Conservation (phyloP, 192 early-diverging fungal genomes). For the Haplosporangium gracile region DNA sequence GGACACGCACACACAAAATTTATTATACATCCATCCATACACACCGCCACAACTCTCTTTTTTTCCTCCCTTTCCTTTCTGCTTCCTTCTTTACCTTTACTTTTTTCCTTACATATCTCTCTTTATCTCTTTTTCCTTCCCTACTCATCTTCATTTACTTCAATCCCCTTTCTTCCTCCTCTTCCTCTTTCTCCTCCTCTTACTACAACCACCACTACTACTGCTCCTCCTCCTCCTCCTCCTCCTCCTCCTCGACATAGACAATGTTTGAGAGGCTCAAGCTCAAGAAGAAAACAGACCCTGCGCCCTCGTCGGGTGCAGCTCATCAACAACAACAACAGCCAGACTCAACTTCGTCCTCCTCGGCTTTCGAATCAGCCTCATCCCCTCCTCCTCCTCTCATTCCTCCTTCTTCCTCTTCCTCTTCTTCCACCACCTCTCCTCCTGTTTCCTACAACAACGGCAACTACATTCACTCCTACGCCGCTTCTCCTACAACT, state of each 20-base stretch:
- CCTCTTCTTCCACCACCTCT: background rate
- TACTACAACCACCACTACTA: background rate
- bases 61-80: background rate
- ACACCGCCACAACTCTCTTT: slow-evolving; percentile 4
- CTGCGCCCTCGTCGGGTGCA: background rate
- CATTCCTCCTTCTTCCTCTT: slow-evolving; percentile 9
- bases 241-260: background rate
- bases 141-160: background rate
- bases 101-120: background rate
- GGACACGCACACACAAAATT: background rate
- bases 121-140: background rate
- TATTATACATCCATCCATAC: background rate
- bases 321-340: background rate
- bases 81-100: background rate
- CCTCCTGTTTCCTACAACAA: background rate
- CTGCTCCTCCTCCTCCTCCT: background rate
- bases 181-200: background rate
- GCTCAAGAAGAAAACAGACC: slow-evolving; percentile 38
- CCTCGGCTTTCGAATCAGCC: slow-evolving; percentile 3
- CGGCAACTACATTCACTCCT: background rate
- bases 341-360: slow-evolving; percentile 2
- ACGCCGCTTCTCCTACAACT: background rate
- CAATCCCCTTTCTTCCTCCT: background rate
- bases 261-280: slow-evolving; percentile 39
- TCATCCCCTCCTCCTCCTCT: background rate